These are phyloP conservation scores for Mycosphaerella sp. DNA, from an alignment of 2,329 filamentous ascomycete species.

Conservation along the genomic window DNA sequence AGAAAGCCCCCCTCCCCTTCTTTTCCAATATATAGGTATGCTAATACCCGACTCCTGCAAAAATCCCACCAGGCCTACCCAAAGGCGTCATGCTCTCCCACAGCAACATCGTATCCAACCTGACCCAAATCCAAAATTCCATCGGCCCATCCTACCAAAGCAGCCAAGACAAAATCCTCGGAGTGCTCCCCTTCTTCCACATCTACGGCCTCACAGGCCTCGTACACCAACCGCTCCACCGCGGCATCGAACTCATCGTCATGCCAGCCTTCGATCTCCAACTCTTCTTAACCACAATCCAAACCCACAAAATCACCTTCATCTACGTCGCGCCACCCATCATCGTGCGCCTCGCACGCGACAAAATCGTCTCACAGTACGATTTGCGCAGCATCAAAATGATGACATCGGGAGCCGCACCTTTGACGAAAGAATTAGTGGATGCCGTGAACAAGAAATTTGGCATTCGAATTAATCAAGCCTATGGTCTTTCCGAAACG, in stretches of 20 bases:
- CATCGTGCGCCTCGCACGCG: constrained; percentile 70
- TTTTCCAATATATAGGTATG: no score
- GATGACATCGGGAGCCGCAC: constrained; percentile 84
- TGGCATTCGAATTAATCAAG: constrained; percentile 77
- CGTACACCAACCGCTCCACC: constrained; percentile 60
- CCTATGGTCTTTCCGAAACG: constrained; percentile 73
- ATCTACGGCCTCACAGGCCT: constrained; percentile 76
- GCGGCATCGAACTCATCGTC: constrained; percentile 60
- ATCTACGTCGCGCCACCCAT: constrained; percentile 79
- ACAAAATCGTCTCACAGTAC: constrained; percentile 70
- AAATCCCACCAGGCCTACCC: constrained; percentile 50
- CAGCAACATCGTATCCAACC: constrained; percentile 71
- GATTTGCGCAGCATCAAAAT: constrained; percentile 73
- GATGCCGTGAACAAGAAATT: constrained; percentile 67
- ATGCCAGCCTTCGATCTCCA: constrained; percentile 77
- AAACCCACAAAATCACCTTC: constrained; percentile 68
- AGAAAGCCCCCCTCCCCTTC: no score
- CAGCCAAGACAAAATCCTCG: constrained; percentile 64
- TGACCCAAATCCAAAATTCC: constrained; percentile 49
- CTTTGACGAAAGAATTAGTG: constrained; percentile 72
- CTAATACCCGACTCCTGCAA: no score
- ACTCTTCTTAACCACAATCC: constrained; percentile 67
- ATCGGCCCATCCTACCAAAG: constrained; percentile 36
- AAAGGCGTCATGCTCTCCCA: constrained; percentile 90
- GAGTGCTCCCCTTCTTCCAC: constrained; percentile 83